These are phyloP conservation scores for Ustilago tritici DNA, from an alignment of 1,284 basidiomycete species.

Conservation along the genomic window DNA sequence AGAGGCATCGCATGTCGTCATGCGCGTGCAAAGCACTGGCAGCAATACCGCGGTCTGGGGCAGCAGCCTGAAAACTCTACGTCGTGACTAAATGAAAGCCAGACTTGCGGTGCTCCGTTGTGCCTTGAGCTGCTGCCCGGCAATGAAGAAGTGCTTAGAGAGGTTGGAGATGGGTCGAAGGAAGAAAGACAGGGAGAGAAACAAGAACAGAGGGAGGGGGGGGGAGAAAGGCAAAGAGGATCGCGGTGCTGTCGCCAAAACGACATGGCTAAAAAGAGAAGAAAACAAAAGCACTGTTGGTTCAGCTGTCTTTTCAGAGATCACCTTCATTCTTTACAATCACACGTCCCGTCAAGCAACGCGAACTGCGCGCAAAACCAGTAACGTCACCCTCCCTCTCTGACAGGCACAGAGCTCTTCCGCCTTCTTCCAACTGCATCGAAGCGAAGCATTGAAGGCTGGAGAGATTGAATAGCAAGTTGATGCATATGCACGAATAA, in stretches of 20 bases:
- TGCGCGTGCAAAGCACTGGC: neutral
- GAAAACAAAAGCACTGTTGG: neutral
- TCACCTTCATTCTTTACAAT: conserved; percentile 13
- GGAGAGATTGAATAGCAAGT: too few relatives aligned
- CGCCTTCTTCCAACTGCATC: neutral
- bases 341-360: conserved; percentile 18
- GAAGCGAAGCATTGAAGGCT: neutral
- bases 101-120: neutral
- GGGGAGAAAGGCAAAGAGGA: too few relatives aligned
- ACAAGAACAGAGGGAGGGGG: neutral
- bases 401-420: neutral
- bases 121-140: neutral
- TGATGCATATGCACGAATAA: too few relatives aligned
- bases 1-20: neutral
- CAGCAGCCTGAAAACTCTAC: neutral
- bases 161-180: neutral
- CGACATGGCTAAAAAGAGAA: conserved; percentile 20
- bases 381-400: neutral
- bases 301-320: neutral
- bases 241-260: conserved; percentile 21
- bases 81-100: neutral
- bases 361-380: conserved; percentile 12
- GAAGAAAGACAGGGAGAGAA: neutral
- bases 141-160: neutral
- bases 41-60: neutral